Base-by-base conservation (phyloP, 768 basidiomycete species). In the Panaeolus papilionaceus region DNA sequence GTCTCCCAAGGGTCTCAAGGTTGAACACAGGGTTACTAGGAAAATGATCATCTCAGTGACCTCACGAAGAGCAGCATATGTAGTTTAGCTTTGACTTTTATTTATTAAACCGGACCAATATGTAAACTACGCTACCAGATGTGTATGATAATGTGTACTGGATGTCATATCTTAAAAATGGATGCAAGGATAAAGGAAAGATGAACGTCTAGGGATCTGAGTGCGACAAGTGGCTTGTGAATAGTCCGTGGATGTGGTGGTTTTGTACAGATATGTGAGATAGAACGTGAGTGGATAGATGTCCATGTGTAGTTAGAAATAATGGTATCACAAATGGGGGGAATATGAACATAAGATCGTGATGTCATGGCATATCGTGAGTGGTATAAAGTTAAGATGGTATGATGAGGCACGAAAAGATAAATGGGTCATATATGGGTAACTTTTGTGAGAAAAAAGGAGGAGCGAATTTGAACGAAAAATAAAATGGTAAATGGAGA, bases 391-490 rank as follows among this genome's bases (percentile, higher is more conserved):
- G 26, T 26, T 47, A 20, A 47, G 16, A 51, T 51, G 8, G 23
- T 23, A 26, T 23, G 26, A 51, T 23, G 47, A 12, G 6, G 6
- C 47, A 51, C 26, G 3, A 26, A 18, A 16, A 16, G 18, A 18
- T 16, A 18, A 18, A 18, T 44, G 14, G n/a, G 11, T 16, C 2
- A 33, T 33, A 40, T 2, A 5, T 14, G 39, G 14, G 39, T 23
- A 23, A 23, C 23, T 23, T 0, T 23, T 23, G 23, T 23, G 23
- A 23, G 23, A 23, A 23, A 23, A 16, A 6, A 18, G 42, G 4
- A 44, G 18, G 47, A 51, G 26, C 47, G 23, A 51, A 51, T 26
- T 49, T 51, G 47, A 51, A 51, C 47, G 12, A 51, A 51, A 51
- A 26, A 26, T 1, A 6, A 26, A 26, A 26, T 26, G 47, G 33